Evolutionary conservation across 2,329 filamentous ascomycete species (phyloP).

Genomic region (Aspergillus caelatus): DNA sequence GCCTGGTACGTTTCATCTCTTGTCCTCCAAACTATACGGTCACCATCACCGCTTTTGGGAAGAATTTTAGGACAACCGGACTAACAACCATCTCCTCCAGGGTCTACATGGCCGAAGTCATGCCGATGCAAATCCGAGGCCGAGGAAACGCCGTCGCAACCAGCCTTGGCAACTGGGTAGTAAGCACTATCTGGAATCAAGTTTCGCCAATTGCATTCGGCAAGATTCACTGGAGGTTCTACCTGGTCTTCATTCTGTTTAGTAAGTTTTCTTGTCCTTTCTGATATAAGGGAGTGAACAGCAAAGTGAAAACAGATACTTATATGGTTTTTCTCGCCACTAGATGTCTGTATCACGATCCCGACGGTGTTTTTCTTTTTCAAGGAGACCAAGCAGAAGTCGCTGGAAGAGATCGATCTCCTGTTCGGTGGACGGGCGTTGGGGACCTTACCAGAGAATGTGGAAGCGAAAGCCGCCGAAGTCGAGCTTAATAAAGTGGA

Average conservation of each 20-base stretch:
- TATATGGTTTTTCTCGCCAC: background rate
- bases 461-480: constrained; percentile 3
- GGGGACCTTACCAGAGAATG: constrained; percentile 50
- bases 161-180: constrained; percentile 61
- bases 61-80: background rate
- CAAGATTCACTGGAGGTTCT: constrained; percentile 57
- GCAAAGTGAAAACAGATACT: background rate
- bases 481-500: constrained; percentile 10
- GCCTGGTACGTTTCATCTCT: constrained; percentile 27
- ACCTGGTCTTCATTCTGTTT: constrained; percentile 60
- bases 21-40: constrained; percentile 13
- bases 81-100: constrained; percentile 38
- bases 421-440: constrained; percentile 57
- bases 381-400: constrained; percentile 57
- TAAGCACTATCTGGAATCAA: constrained; percentile 62
- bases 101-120: constrained; percentile 69
- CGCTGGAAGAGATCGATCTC: constrained; percentile 61
- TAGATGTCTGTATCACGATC: constrained; percentile 41
- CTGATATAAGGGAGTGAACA: too few species aligned
- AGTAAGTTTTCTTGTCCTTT: constrained; percentile 34
- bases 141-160: constrained; percentile 62
- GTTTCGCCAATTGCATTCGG: constrained; percentile 57
- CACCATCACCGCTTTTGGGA: background rate
- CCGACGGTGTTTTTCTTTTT: constrained; percentile 56
- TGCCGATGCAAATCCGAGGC: constrained; percentile 67